Evolutionary conservation across 2,329 filamentous ascomycete genomes (phyloP).

Genomic region (Neofusicoccum sp.): DNA sequence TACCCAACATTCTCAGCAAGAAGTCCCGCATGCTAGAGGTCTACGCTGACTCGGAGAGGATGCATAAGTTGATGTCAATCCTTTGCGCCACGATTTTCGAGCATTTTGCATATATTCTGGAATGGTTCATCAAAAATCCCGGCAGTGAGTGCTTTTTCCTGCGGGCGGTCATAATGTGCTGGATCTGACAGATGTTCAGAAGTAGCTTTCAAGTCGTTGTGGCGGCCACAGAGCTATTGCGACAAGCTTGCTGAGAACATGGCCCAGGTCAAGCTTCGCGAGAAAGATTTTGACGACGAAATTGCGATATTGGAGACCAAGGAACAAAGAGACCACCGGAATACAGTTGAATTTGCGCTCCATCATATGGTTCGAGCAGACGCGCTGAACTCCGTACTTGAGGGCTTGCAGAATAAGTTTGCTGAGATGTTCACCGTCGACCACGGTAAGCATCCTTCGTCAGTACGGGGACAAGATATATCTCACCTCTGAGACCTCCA

Average conservation of each 20-base stretch:
- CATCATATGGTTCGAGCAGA: neutral
- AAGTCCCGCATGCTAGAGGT: conserved; percentile 12
- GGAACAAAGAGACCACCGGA: neutral
- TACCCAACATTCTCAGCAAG: conserved; percentile 18
- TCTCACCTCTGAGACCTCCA: too few species aligned
- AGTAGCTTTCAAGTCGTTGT: neutral
- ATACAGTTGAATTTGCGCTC: neutral
- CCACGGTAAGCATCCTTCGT: neutral
- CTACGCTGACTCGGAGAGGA: conserved; percentile 11
- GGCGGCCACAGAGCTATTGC: neutral
- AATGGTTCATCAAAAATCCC: conserved; percentile 20
- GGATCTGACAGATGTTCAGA: neutral
- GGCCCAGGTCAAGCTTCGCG: conserved; percentile 8
- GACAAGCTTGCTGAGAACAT: neutral
- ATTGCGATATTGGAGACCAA: neutral
- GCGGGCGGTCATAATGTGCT: neutral
- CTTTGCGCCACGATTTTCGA: conserved; percentile 20
- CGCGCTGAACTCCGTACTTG: neutral
- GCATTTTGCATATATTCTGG: conserved; percentile 20
- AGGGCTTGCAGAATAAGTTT: neutral
- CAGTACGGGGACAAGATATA: neutral
- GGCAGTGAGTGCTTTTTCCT: conserved; percentile 6
- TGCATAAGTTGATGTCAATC: conserved; percentile 8
- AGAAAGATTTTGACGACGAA: neutral
- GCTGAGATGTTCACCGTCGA: neutral